Base-by-base conservation (phyloP, 331 rosid species). In the Cydonia oblonga region DNA sequence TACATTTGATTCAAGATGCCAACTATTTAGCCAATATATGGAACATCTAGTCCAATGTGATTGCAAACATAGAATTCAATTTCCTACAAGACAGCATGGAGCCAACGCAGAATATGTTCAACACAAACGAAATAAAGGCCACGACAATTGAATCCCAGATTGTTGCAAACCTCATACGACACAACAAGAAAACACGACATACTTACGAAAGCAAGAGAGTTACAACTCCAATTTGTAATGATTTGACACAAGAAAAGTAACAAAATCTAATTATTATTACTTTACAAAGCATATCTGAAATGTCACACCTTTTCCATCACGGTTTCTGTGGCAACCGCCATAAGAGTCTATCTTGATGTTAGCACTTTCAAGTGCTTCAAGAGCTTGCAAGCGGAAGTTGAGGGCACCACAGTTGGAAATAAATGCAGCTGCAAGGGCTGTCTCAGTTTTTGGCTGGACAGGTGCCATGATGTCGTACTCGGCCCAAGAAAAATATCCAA, bases 401-500 rank as follows among this genome's bases (percentile, higher is more conserved):
- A 82, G 96, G 69, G 97, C 93, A 81, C 90, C 99, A 58, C 99
- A 95, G 75, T 91, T 95, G 75, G 97, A 95, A 87, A 91, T 95
- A 86, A 95, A 95, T 29, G 97, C 97, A 78, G 93, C 99, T 76
- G 97, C 99, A 70, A 90, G 87, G 81, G 99, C 87, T 24, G 66
- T 81, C 76, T 91, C 99, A 59, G 77, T 95, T 86, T 95, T 95
- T 60, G 93, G 92, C 84, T 60, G 81, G 40, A 91, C 40, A 5
- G 96, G 97, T 24, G 93, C 96, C 99, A 95, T 95, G 74, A 95
- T 85, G 75, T 91, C 91, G 78, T 95, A 95, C 87, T 95, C 99
- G 26, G 99, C 93, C 99, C 99, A 95, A 42, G 99, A 95, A 79
- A 95, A 95, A 80, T 95, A 95, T 80, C 99, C 99, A 42, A 90